Evolutionary conservation across 176 grass and related monocot species (phyloP).

Genomic region (Triticum turgidum): DNA sequence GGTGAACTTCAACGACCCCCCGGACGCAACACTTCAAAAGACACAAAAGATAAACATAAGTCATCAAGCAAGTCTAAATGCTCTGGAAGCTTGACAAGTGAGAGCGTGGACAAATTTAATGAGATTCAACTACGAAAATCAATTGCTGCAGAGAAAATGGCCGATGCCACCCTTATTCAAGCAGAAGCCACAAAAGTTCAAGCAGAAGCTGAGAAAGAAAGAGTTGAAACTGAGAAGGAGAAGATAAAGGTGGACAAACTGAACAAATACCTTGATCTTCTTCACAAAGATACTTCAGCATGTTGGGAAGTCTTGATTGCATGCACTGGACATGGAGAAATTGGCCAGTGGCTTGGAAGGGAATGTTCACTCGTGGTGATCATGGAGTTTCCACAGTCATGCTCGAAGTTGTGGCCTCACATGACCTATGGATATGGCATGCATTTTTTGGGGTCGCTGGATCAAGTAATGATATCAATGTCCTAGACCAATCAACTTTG

Average conservation of each 20-base stretch:
- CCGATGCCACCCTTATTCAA: no score
- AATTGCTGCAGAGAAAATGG: no score
- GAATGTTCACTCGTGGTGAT: neutral
- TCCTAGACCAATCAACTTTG: neutral
- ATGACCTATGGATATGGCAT: constrained; percentile 15
- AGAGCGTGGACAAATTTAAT: no score
- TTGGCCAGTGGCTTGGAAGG: neutral
- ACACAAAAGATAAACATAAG: no score
- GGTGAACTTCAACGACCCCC: no score
- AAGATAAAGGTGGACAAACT: neutral
- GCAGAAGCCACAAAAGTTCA: no score
- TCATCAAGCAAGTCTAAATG: no score
- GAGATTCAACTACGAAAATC: no score
- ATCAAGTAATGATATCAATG: neutral
- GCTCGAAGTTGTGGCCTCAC: neutral
- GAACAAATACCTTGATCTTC: neutral
- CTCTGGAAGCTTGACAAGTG: no score
- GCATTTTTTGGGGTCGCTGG: neutral
- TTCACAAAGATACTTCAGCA: neutral
- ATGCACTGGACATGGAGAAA: neutral
- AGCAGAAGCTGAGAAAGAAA: no score
- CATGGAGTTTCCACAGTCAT: neutral
- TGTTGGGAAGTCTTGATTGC: neutral
- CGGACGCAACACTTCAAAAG: no score
- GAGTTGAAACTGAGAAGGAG: neutral